Evolutionary conservation across 1,284 basidiomycete species (phyloP).

Genomic region (Pseudozyma tsukubaensis): DNA sequence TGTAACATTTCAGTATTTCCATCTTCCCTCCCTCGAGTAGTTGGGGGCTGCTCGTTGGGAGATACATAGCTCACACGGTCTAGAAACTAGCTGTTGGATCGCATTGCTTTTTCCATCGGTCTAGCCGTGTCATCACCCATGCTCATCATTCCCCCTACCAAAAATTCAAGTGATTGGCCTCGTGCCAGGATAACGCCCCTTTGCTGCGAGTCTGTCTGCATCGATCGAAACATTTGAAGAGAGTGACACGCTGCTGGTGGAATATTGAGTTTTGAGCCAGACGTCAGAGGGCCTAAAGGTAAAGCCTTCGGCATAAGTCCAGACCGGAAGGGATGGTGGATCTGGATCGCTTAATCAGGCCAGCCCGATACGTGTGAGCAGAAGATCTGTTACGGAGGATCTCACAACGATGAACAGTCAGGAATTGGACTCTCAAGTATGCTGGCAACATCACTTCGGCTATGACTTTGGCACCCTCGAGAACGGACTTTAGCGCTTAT

Average conservation of each 20-base stretch:
- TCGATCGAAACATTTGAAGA: background rate
- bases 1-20: constrained; percentile 46
- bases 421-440: no score
- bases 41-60: constrained; percentile 34
- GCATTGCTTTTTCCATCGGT: background rate
- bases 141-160: constrained; percentile 35
- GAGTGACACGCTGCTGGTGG: background rate
- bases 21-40: constrained; percentile 15
- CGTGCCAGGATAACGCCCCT: constrained; percentile 38
- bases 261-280: background rate
- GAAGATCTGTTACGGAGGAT: no score
- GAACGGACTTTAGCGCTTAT: no score
- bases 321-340: no score
- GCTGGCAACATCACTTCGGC: no score
- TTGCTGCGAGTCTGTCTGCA: background rate
- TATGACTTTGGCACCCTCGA: no score
- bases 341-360: no score
- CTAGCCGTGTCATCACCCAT: constrained; percentile 18
- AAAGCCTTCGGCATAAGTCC: no score
- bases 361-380: no score
- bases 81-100: constrained; percentile 9
- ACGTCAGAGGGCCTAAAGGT: no score
- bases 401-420: no score
- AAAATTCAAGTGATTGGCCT: constrained; percentile 50
- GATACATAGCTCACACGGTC: constrained; percentile 15